Conservation (phyloP, 345 rosid species). For the Syzygium grande region DNA sequence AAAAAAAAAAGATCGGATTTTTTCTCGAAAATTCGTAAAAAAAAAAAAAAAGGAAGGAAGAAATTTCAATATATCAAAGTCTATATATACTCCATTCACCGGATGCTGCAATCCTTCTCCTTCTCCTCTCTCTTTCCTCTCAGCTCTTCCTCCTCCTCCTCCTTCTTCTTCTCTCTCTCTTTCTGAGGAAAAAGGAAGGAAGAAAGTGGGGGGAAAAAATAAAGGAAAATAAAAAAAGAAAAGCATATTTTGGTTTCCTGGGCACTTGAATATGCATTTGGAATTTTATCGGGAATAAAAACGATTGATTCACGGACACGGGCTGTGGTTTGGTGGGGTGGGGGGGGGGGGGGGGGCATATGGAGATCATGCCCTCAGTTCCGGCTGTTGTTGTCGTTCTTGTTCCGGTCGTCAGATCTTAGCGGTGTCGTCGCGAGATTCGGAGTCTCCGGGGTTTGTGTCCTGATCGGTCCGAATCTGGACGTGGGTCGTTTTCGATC, state of each 20-base stretch:
- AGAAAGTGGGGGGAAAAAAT: neutral
- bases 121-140: neutral
- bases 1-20: neutral
- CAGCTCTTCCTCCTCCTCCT: neutral
- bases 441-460: constrained; percentile 47
- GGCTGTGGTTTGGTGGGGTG: neutral
- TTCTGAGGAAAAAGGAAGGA: neutral
- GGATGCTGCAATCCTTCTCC: neutral
- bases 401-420: constrained; percentile 55
- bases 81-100: constrained; percentile 34
- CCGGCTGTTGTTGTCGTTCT: constrained; percentile 9
- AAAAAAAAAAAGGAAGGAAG: too few relatives aligned
- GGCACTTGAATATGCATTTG: constrained; percentile 32
- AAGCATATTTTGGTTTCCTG: neutral
- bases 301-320: constrained; percentile 9
- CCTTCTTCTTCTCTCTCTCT: constrained; percentile 11
- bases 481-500: constrained; percentile 34
- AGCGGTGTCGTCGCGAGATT: constrained; percentile 37
- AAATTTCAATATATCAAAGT: constrained; percentile 4
- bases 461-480: constrained; percentile 56
- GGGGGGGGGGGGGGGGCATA: constrained; percentile 23
- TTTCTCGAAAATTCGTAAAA: neutral
- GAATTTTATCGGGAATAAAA: constrained; percentile 5
- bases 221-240: neutral
- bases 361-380: constrained; percentile 51